Conservation (phyloP, 495 filamentous ascomycete genomes). For the Platismatia glauca region DNA sequence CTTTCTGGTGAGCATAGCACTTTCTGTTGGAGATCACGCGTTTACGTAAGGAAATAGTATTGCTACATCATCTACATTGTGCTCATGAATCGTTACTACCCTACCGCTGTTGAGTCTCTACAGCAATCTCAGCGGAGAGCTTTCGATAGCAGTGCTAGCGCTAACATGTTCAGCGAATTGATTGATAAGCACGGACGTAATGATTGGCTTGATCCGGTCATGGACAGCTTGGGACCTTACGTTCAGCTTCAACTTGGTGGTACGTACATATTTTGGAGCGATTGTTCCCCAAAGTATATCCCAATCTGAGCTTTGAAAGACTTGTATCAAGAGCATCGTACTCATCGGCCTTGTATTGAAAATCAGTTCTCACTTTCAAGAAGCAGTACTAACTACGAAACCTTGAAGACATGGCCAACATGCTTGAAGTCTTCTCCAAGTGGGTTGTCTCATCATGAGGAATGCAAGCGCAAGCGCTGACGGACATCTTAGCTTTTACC, state of each 20-base stretch:
- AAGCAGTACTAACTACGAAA: background rate
- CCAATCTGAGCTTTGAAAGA: background rate
- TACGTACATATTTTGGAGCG: background rate
- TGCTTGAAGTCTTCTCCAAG: constrained; percentile 36
- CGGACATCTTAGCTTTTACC: constrained; percentile 32
- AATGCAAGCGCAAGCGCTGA: constrained; percentile 1
- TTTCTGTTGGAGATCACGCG: background rate
- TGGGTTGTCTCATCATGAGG: constrained; percentile 9
- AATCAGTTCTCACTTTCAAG: background rate
- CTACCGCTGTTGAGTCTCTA: constrained; percentile 29
- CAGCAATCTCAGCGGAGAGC: constrained; percentile 29
- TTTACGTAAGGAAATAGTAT: constrained; percentile 19
- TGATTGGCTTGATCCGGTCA: constrained; percentile 33
- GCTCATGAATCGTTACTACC: constrained; percentile 30
- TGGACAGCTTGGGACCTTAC: constrained; percentile 33
- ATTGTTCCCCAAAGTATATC: background rate
- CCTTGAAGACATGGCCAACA: constrained; percentile 29
- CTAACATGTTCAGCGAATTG: constrained; percentile 33
- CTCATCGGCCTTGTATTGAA: background rate
- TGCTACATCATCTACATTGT: constrained; percentile 34
- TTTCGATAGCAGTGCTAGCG: constrained; percentile 25
- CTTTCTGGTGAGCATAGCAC: constrained; percentile 29
- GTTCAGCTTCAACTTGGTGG: constrained; percentile 36
- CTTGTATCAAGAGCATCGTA: background rate
- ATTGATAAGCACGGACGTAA: constrained; percentile 36